Evolutionary conservation across 805 yeast genomes (phyloP).

Genomic region (Candida insectorum): DNA sequence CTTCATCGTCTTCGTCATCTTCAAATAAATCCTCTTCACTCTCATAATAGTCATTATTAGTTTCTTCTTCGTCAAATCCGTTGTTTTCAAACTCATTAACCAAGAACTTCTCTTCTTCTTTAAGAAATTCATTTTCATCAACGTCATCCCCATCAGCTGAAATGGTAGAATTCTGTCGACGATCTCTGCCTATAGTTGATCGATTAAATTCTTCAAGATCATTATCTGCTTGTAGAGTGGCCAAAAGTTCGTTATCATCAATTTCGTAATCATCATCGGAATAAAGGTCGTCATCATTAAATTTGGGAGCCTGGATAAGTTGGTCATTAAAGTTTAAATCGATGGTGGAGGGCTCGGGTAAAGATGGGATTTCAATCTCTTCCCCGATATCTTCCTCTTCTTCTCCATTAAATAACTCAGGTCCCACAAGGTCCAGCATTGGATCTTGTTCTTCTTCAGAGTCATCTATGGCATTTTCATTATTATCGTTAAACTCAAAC

Average conservation of each 20-base stretch:
- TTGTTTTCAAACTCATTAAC: conserved; percentile 45
- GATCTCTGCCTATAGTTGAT: conserved; percentile 9
- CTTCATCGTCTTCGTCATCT: conserved; percentile 31
- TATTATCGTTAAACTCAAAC: conserved; percentile 38
- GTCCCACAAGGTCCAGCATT: conserved; percentile 7
- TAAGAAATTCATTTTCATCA: conserved; percentile 35
- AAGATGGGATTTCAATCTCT: conserved; percentile 25
- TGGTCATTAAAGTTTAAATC: conserved; percentile 8
- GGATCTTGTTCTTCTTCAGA: conserved; percentile 15
- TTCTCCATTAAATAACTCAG: conserved; percentile 1
- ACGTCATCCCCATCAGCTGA: conserved; percentile 29
- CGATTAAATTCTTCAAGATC: conserved; percentile 37
- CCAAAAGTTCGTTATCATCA: conserved; percentile 45
- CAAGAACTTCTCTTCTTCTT: conserved; percentile 43
- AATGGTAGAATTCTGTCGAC: conserved; percentile 28
- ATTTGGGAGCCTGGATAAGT: conserved; percentile 48
- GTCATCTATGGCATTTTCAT: conserved; percentile 16
- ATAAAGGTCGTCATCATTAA: conserved; percentile 44
- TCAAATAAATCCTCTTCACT: conserved; percentile 16
- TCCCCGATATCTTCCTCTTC: conserved; percentile 62
- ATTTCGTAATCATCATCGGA: conserved; percentile 68
- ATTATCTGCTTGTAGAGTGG: conserved; percentile 46
- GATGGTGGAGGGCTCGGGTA: conserved; percentile 5
- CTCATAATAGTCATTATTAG: conserved; percentile 1
- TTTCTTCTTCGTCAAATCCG: conserved; percentile 42